Conservation (phyloP, 2,329 filamentous ascomycete species). For the Ceratocystiopsis brevicomis region DNA sequence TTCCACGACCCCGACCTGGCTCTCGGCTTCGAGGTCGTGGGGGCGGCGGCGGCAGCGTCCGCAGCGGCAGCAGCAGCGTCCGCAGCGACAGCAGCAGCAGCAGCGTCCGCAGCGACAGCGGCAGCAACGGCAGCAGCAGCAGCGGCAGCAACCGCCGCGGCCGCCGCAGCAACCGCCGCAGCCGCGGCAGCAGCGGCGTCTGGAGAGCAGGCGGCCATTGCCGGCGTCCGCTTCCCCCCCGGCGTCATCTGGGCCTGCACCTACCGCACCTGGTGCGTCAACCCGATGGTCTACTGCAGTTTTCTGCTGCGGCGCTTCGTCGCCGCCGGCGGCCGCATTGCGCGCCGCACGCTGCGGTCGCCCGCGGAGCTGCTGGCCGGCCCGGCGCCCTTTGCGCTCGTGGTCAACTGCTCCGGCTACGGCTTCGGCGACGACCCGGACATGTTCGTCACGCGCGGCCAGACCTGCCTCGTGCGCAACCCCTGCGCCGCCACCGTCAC, state of each 20-base stretch:
- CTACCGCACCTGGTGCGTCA: slow-evolving; percentile 36
- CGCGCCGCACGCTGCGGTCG: slow-evolving; percentile 18
- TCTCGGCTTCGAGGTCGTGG: slow-evolving; percentile 21
- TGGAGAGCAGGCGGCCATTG: no score
- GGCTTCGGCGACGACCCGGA: slow-evolving; percentile 21
- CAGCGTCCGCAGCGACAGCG: no score
- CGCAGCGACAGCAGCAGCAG: no score
- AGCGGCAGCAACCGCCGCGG: no score
- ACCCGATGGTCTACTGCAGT: slow-evolving; percentile 33
- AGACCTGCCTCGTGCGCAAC: slow-evolving; percentile 27
- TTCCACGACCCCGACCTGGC: slow-evolving; percentile 16
- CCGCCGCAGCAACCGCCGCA: slow-evolving; percentile 11
- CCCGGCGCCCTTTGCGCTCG: slow-evolving; percentile 10
- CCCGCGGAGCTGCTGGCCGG: slow-evolving; percentile 21
- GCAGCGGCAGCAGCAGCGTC: no score
- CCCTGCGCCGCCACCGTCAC: slow-evolving; percentile 28
- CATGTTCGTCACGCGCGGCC: slow-evolving; percentile 26
- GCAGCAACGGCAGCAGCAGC: no score
- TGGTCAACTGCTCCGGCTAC: slow-evolving; percentile 27
- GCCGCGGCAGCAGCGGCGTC: no score
- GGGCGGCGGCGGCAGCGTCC: no score
- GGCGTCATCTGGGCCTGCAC: slow-evolving; percentile 26
- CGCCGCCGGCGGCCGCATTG: slow-evolving; percentile 18
- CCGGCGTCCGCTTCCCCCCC: slow-evolving; percentile 15
- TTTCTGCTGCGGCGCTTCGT: slow-evolving; percentile 25